Percentiles rank a stretch among this genome's conserved stretches.
phyloP scores from a whole-genome alignment of 2,329 filamentous ascomycete species.

The Neophaeococcomyces aloes region DNA sequence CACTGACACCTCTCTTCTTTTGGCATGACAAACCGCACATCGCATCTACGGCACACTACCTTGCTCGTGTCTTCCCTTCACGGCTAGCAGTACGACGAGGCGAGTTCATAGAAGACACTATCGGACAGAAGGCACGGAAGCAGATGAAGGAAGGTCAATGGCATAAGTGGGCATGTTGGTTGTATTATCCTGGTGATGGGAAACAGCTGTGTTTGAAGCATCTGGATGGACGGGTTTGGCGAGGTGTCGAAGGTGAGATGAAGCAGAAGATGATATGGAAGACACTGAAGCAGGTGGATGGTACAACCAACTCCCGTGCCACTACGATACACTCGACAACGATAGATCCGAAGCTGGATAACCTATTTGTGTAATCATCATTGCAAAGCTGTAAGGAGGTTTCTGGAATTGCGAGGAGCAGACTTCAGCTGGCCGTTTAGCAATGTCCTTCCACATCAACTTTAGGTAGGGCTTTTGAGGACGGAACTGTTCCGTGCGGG shows the following conservation, averaged over 20 bases:
- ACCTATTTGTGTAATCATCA: no score
- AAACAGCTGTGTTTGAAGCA: not conserved
- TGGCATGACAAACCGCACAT: conserved; percentile 3
- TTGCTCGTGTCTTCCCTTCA: not conserved
- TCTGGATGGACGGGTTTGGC: conserved; percentile 1
- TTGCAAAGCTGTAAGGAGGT: no score
- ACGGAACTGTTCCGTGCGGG: no score
- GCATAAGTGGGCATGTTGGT: conserved; percentile 4
- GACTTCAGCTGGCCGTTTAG: no score
- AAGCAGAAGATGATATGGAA: conserved; percentile 1
- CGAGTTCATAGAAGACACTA: not conserved
- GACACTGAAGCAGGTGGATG: not conserved
- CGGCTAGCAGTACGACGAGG: not conserved
- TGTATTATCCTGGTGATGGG: conserved; percentile 1
- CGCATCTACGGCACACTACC: not conserved
- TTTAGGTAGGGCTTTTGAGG: no score
- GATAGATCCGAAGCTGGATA: no score
- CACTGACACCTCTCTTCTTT: conserved; percentile 2
- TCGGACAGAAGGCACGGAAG: not conserved
- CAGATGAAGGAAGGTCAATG: conserved; percentile 5
- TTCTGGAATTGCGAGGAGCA: no score
- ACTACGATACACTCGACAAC: no score
- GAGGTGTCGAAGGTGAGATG: not conserved
- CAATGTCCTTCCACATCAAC: no score
- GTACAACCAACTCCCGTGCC: no score